These are phyloP conservation scores for Phytophthora brassicae DNA, from an alignment of 352 stramenopile species.

Conservation along the genomic window DNA sequence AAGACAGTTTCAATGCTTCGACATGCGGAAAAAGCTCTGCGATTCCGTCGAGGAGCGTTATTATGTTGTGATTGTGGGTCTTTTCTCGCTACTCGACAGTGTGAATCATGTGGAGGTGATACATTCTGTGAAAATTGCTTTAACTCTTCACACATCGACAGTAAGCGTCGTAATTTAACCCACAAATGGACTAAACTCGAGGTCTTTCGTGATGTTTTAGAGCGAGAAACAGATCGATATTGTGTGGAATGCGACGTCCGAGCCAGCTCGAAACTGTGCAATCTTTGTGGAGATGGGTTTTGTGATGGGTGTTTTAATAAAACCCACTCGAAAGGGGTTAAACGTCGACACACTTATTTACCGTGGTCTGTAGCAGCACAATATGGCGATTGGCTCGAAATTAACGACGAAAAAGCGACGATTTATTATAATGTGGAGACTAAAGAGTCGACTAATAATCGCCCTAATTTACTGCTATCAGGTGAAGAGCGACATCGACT, in stretches of 20 bases:
- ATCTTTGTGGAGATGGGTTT: conserved; percentile 78
- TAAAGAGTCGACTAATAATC: conserved; percentile 64
- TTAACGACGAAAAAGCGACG: conserved; percentile 51
- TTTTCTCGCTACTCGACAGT: conserved; percentile 45
- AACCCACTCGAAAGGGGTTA: conserved; percentile 60
- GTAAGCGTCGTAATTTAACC: conserved; percentile 24
- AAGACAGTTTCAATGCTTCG: conserved; percentile 42
- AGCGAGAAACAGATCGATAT: conserved; percentile 54
- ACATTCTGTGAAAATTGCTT: conserved; percentile 64
- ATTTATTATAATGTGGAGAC: conserved; percentile 82
- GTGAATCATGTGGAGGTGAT: conserved; percentile 58
- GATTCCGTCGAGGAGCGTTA: conserved; percentile 52
- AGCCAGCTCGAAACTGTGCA: conserved; percentile 52
- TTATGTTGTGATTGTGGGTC: conserved; percentile 58
- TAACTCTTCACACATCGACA: conserved; percentile 29
- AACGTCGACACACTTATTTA: conserved; percentile 63
- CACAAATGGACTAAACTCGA: conserved; percentile 50
- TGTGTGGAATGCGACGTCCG: conserved; percentile 72
- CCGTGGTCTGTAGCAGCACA: conserved; percentile 51
- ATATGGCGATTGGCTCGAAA: conserved; percentile 74
- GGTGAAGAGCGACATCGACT: conserved; percentile 61
- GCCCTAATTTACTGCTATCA: conserved; percentile 52
- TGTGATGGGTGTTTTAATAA: conserved; percentile 59
- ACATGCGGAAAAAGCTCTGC: conserved; percentile 46
- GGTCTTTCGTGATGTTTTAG: conserved; percentile 58